phyloP scores from a whole-genome alignment of 2,329 filamentous ascomycete genomes.

The Trichoderma gracile region DNA sequence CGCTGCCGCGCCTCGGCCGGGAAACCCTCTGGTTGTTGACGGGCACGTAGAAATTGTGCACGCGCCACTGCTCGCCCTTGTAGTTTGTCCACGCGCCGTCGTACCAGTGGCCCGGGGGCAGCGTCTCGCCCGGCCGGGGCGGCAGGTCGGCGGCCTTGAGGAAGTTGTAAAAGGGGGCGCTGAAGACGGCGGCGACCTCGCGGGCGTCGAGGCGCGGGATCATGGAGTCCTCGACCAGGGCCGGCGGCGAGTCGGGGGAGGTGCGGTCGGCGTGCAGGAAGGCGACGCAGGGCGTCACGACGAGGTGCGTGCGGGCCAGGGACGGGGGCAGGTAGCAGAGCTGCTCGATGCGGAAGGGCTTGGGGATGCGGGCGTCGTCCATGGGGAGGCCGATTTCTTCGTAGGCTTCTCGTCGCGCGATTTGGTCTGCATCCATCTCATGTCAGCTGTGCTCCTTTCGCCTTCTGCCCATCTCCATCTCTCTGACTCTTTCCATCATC shows the following conservation, averaged over 20 bases:
- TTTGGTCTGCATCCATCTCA: constrained; percentile 63
- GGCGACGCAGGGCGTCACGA: constrained; percentile 74
- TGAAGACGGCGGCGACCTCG: constrained; percentile 93
- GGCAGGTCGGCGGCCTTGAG: constrained; percentile 62
- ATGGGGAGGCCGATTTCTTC: constrained; percentile 91
- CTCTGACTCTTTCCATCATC: no score
- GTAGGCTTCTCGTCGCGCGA: constrained; percentile 83
- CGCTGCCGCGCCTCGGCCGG: constrained; percentile 51
- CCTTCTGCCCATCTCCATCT: no score
- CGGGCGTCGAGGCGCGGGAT: constrained; percentile 82
- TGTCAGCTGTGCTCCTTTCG: no score
- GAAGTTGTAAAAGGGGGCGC: constrained; percentile 84
- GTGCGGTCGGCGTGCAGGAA: constrained; percentile 68
- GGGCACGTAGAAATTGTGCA: constrained; percentile 93
- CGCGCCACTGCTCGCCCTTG: constrained; percentile 74
- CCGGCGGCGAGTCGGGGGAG: constrained; percentile 35
- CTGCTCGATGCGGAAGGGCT: constrained; percentile 81
- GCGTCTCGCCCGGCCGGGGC: constrained; percentile 38
- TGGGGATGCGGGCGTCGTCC: constrained; percentile 66
- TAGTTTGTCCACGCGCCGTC: constrained; percentile 78
- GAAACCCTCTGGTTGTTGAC: constrained; percentile 69
- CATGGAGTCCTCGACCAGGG: constrained; percentile 65
- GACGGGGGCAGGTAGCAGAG: constrained; percentile 80
- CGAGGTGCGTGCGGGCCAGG: constrained; percentile 71
- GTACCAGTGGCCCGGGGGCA: constrained; percentile 72